Base-by-base conservation (phyloP, 306 rosid genomes). In the Lablab purpureus region DNA sequence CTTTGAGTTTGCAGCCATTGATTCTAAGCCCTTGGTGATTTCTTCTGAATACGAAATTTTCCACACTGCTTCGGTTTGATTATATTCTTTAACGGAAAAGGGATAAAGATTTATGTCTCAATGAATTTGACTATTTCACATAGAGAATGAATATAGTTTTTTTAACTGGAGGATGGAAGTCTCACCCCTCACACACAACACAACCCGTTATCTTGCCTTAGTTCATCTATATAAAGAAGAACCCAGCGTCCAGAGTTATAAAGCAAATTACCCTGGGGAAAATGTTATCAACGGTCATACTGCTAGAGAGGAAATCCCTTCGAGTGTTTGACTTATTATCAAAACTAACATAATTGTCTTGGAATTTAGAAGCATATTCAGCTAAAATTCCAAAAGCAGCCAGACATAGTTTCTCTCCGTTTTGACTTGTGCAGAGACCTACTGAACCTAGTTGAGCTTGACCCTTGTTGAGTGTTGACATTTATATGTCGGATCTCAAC, bases 341-440 rank as follows among this genome's bases (percentile, higher is more conserved):
- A 81, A 76, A 11, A 71, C 50, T 66, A 83, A 70, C 46, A 74
- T 22, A 7, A 34, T 55, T 75, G 76, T 77, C 87, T 74, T 62
- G 67, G 67, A 43, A 84, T 80, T 43, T 60, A 72, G 86, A 77
- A 80, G 79, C 89, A 84, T 7, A 43, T 67, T 80, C 74, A 67
- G 43, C 76, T 59, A 49, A 75, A 74, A 74, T 55, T 37, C 58
- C 72, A 60, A 40, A 72, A 72, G 81, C 41, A 60, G 67, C 36
- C 55, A 45, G 60, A 28, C 83, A 69, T 30, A 67, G 76, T 68
- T 84, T 81, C 74, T 83, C 67, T 58, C 74, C 78, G 72, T 82
- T 84, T 87, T 88, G 90, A 90, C 90, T 55, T 68, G 41, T 25
- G 76, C 76, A 60, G 71, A 36, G 62, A 56, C 78, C 28, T 67